Evolutionary conservation across 2,329 filamentous ascomycete species (phyloP).

Genomic region (Penicillium psychrosexuale): DNA sequence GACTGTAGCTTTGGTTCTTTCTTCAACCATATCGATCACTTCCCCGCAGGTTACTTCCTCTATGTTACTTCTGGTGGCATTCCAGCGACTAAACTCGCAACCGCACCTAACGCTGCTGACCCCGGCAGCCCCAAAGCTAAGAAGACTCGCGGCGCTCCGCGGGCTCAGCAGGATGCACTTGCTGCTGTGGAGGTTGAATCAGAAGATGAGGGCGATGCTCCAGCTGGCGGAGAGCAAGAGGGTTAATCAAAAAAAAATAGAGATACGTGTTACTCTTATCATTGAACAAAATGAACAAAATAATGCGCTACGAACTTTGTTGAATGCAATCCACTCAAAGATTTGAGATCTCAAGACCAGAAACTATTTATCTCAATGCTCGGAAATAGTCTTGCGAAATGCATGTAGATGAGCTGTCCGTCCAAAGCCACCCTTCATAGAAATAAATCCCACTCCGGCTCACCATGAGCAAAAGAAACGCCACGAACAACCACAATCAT

Average conservation of each 20-base stretch:
- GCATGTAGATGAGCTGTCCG: slow-evolving; percentile 1
- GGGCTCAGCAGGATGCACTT: slow-evolving; percentile 27
- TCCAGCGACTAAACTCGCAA: slow-evolving; percentile 51
- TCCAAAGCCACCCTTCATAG: not conserved
- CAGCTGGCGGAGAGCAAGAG: slow-evolving; percentile 23
- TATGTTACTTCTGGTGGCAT: slow-evolving; percentile 71
- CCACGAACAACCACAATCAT: not conserved
- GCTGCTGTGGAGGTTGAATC: slow-evolving; percentile 33
- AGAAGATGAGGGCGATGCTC: slow-evolving; percentile 27
- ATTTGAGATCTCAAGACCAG: not conserved
- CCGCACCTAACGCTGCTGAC: slow-evolving; percentile 10
- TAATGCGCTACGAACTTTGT: not conserved
- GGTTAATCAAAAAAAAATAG: not conserved
- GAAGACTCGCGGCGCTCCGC: slow-evolving; percentile 18
- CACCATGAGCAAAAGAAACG: not conserved
- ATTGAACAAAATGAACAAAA: not conserved
- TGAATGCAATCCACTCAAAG: not conserved
- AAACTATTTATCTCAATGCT: not conserved
- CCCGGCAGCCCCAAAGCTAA: slow-evolving; percentile 6
- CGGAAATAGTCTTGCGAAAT: slow-evolving; percentile 1
- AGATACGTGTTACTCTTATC: not conserved
- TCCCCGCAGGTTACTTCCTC: slow-evolving; percentile 67
- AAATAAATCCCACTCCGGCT: not conserved
- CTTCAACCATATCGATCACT: slow-evolving; percentile 76
- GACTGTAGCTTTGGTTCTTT: slow-evolving; percentile 66